These are phyloP conservation scores for Diospyros kaki DNA, from an alignment of 148 eudicot species.

Conservation along the genomic window DNA sequence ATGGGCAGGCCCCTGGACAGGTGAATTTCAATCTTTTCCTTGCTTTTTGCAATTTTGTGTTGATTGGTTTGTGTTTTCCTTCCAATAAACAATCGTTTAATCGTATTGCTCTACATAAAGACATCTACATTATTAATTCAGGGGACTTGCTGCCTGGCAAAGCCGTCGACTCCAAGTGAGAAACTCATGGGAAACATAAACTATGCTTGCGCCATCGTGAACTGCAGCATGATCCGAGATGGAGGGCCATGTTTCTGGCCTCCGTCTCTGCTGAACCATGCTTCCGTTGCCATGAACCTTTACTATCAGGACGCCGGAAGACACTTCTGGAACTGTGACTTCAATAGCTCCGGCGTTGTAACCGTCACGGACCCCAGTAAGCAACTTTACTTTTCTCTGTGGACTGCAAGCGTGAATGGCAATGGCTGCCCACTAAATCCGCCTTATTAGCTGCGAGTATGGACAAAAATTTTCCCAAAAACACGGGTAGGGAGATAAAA, in stretches of 20 bases:
- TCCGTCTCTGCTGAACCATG: slow-evolving; percentile 24
- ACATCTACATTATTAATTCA: neutral
- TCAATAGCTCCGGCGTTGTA: slow-evolving; percentile 29
- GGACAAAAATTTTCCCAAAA: too few relatives aligned
- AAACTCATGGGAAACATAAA: slow-evolving; percentile 6
- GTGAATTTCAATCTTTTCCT: too few relatives aligned
- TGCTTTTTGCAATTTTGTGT: too few relatives aligned
- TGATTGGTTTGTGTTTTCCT: too few relatives aligned
- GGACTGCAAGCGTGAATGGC: too few relatives aligned
- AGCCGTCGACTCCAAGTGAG: slow-evolving; percentile 13
- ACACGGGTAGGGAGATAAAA: too few relatives aligned
- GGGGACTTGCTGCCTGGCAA: slow-evolving; percentile 23
- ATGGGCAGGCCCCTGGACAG: too few relatives aligned
- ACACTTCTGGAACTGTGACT: slow-evolving; percentile 27
- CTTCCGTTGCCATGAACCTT: slow-evolving; percentile 59
- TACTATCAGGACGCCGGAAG: slow-evolving; percentile 37
- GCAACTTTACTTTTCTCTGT: neutral
- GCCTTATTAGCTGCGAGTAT: too few relatives aligned
- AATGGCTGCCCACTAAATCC: too few relatives aligned
- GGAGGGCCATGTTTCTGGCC: slow-evolving; percentile 26
- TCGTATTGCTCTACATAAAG: too few relatives aligned
- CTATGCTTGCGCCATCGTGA: neutral
- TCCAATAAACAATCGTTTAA: too few relatives aligned
- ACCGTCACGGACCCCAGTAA: slow-evolving; percentile 43
- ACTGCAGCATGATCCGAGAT: slow-evolving; percentile 13